Percentiles rank a stretch among this genome's conserved stretches.
These are phyloP conservation scores for Nothophaeocryptopus gaeumannii DNA, from an alignment of 2,329 filamentous ascomycete genomes.

Conservation along the genomic window DNA sequence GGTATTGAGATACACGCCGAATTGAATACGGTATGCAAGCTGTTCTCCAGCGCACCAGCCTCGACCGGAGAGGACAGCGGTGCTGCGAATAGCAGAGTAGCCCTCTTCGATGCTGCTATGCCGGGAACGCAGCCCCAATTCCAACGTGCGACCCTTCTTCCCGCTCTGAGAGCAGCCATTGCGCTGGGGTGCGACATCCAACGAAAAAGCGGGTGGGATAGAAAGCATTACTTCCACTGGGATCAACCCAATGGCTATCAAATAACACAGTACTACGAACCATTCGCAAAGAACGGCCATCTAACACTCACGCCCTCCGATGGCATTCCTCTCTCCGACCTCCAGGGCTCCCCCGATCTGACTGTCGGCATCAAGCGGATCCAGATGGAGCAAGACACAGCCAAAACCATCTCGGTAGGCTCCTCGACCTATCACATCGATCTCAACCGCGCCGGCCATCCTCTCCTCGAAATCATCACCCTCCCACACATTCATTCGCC, in stretches of 20 bases:
- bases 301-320: constrained; percentile 72
- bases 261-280: constrained; percentile 90
- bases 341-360: constrained; percentile 63
- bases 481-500: constrained; percentile 84
- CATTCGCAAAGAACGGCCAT: constrained; percentile 65
- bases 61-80: constrained; percentile 26
- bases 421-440: constrained; percentile 76
- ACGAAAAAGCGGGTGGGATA: constrained; percentile 76
- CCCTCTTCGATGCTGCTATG: constrained; percentile 82
- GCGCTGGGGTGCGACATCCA: constrained; percentile 79
- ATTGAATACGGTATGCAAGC: constrained; percentile 81
- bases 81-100: constrained; percentile 78
- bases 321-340: constrained; percentile 72
- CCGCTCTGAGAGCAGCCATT: constrained; percentile 84
- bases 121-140: constrained; percentile 86
- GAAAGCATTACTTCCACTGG: constrained; percentile 99
- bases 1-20: constrained; percentile 98
- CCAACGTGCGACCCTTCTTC: constrained; percentile 77
- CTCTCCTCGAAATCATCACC: constrained; percentile 93
- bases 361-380: constrained; percentile 84
- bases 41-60: constrained; percentile 69
- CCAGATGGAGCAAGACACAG: constrained; percentile 96
- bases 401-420: constrained; percentile 81
- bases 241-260: constrained; percentile 96
- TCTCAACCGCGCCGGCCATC: constrained; percentile 88